These are phyloP conservation scores for Pycnococcus provasolii DNA, from an alignment of 139 green algal genomes.

Conservation along the genomic window DNA sequence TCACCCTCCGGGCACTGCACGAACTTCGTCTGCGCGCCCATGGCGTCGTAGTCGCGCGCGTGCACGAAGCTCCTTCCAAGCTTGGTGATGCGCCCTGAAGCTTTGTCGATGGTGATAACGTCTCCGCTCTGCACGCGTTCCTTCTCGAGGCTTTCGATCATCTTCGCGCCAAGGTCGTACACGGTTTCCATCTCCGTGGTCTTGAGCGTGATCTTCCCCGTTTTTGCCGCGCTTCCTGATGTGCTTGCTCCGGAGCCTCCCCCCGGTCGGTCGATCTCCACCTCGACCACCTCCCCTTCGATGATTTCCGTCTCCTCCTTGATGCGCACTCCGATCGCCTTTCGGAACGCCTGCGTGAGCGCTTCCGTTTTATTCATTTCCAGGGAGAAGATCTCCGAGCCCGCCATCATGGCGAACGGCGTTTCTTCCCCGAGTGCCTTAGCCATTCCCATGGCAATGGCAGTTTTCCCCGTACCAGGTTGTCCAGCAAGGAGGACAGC, in stretches of 20 bases:
- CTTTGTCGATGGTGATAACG: slow-evolving; percentile 95
- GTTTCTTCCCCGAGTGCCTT: slow-evolving; percentile 92
- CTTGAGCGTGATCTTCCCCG: slow-evolving; percentile 92
- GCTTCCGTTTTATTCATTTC: slow-evolving; percentile 99
- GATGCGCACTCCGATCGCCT: slow-evolving; percentile 94
- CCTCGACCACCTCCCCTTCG: slow-evolving; percentile 96
- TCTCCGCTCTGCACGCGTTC: slow-evolving; percentile 89
- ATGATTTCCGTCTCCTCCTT: slow-evolving; percentile 98
- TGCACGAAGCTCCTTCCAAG: slow-evolving; percentile 87
- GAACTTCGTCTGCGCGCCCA: slow-evolving; percentile 88
- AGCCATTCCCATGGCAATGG: slow-evolving; percentile 92
- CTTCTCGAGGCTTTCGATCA: slow-evolving; percentile 61
- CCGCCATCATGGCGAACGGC: slow-evolving; percentile 95
- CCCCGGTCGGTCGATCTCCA: slow-evolving; percentile 68
- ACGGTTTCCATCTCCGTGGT: slow-evolving; percentile 99
- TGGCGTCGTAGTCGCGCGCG: slow-evolving; percentile 91
- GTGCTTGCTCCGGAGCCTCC: slow-evolving; percentile 35
- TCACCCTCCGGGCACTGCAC: slow-evolving; percentile 96
- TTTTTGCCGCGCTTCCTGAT: slow-evolving; percentile 34
- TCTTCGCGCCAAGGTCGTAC: slow-evolving; percentile 84
- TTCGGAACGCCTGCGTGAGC: slow-evolving; percentile 94
- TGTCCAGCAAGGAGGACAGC: slow-evolving; percentile 88
- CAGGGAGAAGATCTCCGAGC: slow-evolving; percentile 92
- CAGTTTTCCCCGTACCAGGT: slow-evolving; percentile 93
- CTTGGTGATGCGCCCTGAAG: slow-evolving; percentile 69